Conservation (phyloP, 805 yeast species). For the Jamesozyma rosinii region DNA sequence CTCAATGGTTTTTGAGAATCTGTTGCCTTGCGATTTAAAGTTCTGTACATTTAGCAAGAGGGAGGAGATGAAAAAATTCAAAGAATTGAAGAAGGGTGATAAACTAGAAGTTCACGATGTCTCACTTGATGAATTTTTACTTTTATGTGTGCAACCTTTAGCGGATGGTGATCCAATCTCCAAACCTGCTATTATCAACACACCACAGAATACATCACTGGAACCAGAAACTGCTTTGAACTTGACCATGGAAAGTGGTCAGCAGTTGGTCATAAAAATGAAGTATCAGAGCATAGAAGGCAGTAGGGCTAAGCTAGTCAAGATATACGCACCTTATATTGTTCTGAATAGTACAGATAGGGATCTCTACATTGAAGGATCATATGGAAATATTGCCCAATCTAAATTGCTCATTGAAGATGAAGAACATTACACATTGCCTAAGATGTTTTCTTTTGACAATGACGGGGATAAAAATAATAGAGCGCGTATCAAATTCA, state of each 20-base stretch:
- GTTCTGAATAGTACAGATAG: slow-evolving; percentile 72
- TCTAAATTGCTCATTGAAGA: slow-evolving; percentile 33
- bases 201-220: slow-evolving; percentile 46
- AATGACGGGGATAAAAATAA: slow-evolving; percentile 47
- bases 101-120: slow-evolving; percentile 74
- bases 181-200: slow-evolving; percentile 34
- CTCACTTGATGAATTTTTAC: slow-evolving; percentile 56
- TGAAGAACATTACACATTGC: slow-evolving; percentile 34
- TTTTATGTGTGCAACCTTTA: slow-evolving; percentile 60
- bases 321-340: slow-evolving; percentile 77
- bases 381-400: slow-evolving; percentile 43
- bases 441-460: slow-evolving; percentile 81
- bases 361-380: slow-evolving; percentile 49
- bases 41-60: slow-evolving; percentile 73
- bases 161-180: slow-evolving; percentile 33
- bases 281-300: slow-evolving; percentile 48
- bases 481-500: slow-evolving; percentile 57
- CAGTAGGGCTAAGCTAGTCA: slow-evolving; percentile 48
- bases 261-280: slow-evolving; percentile 50
- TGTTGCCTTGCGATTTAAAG: slow-evolving; percentile 71
- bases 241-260: slow-evolving; percentile 56
- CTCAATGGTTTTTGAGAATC: slow-evolving; percentile 76
- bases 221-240: slow-evolving; percentile 45
- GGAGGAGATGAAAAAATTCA: slow-evolving; percentile 56
- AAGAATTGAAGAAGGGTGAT: slow-evolving; percentile 52